phyloP scores from a whole-genome alignment of 371 early-diverging fungal species.

The Rhizopus stolonifer region DNA sequence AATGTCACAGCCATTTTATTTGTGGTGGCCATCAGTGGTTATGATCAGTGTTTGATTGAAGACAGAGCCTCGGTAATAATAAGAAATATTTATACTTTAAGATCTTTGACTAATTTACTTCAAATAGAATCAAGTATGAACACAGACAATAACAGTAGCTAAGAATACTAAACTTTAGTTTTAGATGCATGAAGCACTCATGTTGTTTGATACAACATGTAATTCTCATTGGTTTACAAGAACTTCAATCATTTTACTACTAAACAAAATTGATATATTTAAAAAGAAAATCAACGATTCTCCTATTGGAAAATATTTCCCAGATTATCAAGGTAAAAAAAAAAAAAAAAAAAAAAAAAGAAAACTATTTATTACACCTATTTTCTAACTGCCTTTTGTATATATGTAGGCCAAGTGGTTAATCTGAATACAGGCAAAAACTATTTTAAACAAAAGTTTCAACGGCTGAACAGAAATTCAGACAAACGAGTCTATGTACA shows the following conservation, averaged over 20 bases:
- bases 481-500: conserved; percentile 59
- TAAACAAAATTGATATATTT: conserved; percentile 97
- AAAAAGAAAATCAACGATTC: conserved; percentile 78
- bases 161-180: too few relatives aligned
- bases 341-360: too few relatives aligned
- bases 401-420: too few relatives aligned
- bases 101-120: too few relatives aligned
- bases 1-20: conserved; percentile 75
- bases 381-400: too few relatives aligned
- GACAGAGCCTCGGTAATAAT: conserved; percentile 73
- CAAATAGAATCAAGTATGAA: too few relatives aligned
- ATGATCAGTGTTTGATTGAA: conserved; percentile 78
- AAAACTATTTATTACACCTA: too few relatives aligned
- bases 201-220: conserved; percentile 93
- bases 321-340: conserved; percentile 83
- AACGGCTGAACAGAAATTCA: conserved; percentile 35
- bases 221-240: conserved; percentile 92
- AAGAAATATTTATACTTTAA: not conserved
- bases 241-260: conserved; percentile 91
- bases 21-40: conserved; percentile 73
- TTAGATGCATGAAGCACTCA: conserved; percentile 92
- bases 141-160: too few relatives aligned
- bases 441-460: conserved; percentile 40
- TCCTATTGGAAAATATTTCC: conserved; percentile 81
- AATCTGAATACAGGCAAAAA: conserved; percentile 9